These are phyloP conservation scores for Hymenoscyphus repandus DNA, from an alignment of 2,329 filamentous ascomycete genomes.

Conservation along the genomic window DNA sequence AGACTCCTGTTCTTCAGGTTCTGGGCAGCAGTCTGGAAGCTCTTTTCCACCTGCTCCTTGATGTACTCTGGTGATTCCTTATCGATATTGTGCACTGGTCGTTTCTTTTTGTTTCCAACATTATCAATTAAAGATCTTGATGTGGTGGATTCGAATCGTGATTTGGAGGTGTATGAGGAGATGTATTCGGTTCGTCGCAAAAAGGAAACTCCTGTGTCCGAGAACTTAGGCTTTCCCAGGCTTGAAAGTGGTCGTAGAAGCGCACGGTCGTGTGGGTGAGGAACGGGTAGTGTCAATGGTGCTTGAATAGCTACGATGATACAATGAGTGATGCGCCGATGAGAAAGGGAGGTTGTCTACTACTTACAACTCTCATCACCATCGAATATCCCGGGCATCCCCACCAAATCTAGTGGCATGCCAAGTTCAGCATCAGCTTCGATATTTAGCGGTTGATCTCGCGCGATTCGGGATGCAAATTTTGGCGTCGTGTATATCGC, in stretches of 20 bases:
- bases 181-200: conserved; percentile 96
- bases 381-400: conserved; percentile 90
- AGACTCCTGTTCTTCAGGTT: conserved; percentile 49
- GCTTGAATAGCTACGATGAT: conserved; percentile 68
- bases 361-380: conserved; percentile 85
- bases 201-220: conserved; percentile 81
- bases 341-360: conserved; percentile 28
- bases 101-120: conserved; percentile 33
- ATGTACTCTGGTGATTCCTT: conserved; percentile 61
- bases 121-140: conserved; percentile 45
- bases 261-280: conserved; percentile 79
- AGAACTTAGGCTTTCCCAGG: conserved; percentile 75
- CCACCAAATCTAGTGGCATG: conserved; percentile 93
- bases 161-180: conserved; percentile 52
- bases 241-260: conserved; percentile 79
- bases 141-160: conserved; percentile 45
- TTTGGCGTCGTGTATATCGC: conserved; percentile 85
- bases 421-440: conserved; percentile 96
- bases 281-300: conserved; percentile 60
- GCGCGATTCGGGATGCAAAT: conserved; percentile 82
- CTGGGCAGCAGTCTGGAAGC: conserved; percentile 50
- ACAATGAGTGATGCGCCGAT: conserved; percentile 21
- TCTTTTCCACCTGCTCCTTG: conserved; percentile 61
- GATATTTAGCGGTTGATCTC: conserved; percentile 91
- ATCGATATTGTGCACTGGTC: conserved; percentile 44